Conservation (phyloP, 169 alveolate genomes). For the Blepharisma undulans region DNA sequence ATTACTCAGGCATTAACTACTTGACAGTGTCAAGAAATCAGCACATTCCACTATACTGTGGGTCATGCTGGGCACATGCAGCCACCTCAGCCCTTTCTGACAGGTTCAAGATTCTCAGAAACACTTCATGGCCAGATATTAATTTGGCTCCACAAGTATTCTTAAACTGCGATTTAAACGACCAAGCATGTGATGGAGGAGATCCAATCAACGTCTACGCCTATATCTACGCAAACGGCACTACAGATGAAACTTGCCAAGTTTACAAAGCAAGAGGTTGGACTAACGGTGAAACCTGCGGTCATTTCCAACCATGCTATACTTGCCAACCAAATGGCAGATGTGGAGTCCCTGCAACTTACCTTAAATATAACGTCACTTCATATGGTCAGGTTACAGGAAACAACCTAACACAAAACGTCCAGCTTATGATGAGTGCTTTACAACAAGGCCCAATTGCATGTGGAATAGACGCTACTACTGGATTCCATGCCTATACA, state of each 20-base stretch:
- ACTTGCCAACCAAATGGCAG: slow-evolving; percentile 51
- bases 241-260: slow-evolving; percentile 80
- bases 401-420: slow-evolving; percentile 59
- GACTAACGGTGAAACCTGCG: slow-evolving; percentile 65
- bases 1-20: slow-evolving; percentile 62
- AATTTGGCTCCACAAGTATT: slow-evolving; percentile 62
- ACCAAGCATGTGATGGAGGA: slow-evolving; percentile 76
- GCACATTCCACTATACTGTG: slow-evolving; percentile 77
- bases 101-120: slow-evolving; percentile 67
- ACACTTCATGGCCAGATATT: slow-evolving; percentile 68
- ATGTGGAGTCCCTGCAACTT: slow-evolving; percentile 56
- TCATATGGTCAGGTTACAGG: slow-evolving; percentile 63
- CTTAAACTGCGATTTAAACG: slow-evolving; percentile 58
- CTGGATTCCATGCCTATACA: slow-evolving; percentile 37
- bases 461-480: slow-evolving; percentile 67
- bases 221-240: slow-evolving; percentile 51
- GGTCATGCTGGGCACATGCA: slow-evolving; percentile 83
- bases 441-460: slow-evolving; percentile 77
- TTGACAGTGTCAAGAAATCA: slow-evolving; percentile 63
- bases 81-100: slow-evolving; percentile 66
- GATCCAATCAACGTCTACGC: slow-evolving; percentile 51
- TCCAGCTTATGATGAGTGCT: slow-evolving; percentile 61
- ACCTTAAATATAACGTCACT: slow-evolving; percentile 45
- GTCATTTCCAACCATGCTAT: slow-evolving; percentile 53
- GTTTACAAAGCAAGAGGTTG: slow-evolving; percentile 64